A percentile compares a stretch with the other conserved stretches of the same genome.
Evolutionary conservation across 2,329 filamentous ascomycete genomes (phyloP).

Genomic region (Fusarium phyllophilum): DNA sequence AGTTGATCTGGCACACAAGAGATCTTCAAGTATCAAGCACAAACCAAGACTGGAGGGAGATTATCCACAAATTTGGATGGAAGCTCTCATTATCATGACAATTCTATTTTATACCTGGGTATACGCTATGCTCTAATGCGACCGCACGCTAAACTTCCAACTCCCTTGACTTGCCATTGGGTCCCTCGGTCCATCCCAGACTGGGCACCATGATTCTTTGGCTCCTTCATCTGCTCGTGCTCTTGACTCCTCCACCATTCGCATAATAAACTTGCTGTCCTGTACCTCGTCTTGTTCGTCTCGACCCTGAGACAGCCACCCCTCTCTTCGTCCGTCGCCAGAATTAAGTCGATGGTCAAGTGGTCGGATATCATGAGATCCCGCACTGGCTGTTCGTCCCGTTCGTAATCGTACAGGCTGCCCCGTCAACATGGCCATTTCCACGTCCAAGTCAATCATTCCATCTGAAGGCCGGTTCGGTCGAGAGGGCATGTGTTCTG

Average conservation of each 20-base stretch:
- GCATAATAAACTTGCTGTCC: slow-evolving; percentile 31
- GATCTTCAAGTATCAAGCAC: slow-evolving; percentile 20
- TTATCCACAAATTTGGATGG: slow-evolving; percentile 42
- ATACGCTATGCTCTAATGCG: slow-evolving; percentile 4
- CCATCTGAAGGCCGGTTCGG: not conserved
- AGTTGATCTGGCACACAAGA: slow-evolving; percentile 37
- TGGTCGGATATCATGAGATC: slow-evolving; percentile 11
- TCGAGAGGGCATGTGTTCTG: slow-evolving; percentile 1
- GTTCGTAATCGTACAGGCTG: slow-evolving; percentile 17
- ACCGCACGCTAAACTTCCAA: slow-evolving; percentile 26
- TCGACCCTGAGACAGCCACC: slow-evolving; percentile 22
- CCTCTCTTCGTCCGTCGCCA: slow-evolving; percentile 25
- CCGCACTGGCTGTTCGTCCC: not conserved
- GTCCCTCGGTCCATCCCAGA: slow-evolving; percentile 38
- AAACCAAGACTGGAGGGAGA: slow-evolving; percentile 38
- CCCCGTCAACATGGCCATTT: slow-evolving; percentile 37
- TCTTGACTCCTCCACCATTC: slow-evolving; percentile 33
- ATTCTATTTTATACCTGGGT: not conserved
- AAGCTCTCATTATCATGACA: slow-evolving; percentile 25
- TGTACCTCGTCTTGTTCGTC: not conserved
- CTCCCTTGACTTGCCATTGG: slow-evolving; percentile 23
- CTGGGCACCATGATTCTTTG: slow-evolving; percentile 37
- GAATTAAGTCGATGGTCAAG: slow-evolving; percentile 25
- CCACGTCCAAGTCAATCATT: slow-evolving; percentile 34
- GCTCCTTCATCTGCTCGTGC: slow-evolving; percentile 25